These are phyloP conservation scores for Fragosphaeria purpurea DNA, from an alignment of 2,329 filamentous ascomycete species.

Conservation along the genomic window DNA sequence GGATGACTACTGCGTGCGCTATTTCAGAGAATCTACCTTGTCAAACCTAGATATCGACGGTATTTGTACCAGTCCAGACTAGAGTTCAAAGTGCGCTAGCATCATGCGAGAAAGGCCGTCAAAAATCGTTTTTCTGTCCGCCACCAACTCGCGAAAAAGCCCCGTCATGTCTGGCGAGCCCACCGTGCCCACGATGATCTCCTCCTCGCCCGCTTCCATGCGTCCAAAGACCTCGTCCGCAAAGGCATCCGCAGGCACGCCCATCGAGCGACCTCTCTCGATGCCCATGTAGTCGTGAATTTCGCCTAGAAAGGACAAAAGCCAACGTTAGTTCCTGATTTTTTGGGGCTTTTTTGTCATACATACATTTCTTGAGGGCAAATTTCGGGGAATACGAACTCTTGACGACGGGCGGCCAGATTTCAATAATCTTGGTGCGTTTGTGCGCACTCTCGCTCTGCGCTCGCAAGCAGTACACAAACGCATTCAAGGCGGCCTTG, in stretches of 20 bases:
- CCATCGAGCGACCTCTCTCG: constrained; percentile 10
- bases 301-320: constrained; percentile 10
- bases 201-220: constrained; percentile 23
- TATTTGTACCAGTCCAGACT: too few relatives aligned
- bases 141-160: too few relatives aligned
- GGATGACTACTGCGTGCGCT: too few relatives aligned
- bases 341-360: too few relatives aligned
- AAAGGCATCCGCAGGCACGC: constrained; percentile 22
- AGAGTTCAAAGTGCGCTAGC: too few relatives aligned
- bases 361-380: constrained; percentile 5
- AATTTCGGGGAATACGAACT: constrained; percentile 21
- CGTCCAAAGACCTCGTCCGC: constrained; percentile 24
- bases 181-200: constrained; percentile 1
- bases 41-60: too few relatives aligned
- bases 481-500: constrained; percentile 22
- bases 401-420: constrained; percentile 23
- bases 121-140: too few relatives aligned
- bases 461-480: constrained; percentile 27
- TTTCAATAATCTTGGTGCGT: constrained; percentile 23
- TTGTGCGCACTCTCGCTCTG: constrained; percentile 15
- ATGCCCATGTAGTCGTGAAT: constrained; percentile 15
- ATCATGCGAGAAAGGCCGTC: too few relatives aligned
- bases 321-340: too few relatives aligned
- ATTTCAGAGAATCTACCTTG: too few relatives aligned
- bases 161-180: background rate